Evolutionary conservation across 371 early-diverging fungal genomes (phyloP).

Genomic region (Mortierella sp.): DNA sequence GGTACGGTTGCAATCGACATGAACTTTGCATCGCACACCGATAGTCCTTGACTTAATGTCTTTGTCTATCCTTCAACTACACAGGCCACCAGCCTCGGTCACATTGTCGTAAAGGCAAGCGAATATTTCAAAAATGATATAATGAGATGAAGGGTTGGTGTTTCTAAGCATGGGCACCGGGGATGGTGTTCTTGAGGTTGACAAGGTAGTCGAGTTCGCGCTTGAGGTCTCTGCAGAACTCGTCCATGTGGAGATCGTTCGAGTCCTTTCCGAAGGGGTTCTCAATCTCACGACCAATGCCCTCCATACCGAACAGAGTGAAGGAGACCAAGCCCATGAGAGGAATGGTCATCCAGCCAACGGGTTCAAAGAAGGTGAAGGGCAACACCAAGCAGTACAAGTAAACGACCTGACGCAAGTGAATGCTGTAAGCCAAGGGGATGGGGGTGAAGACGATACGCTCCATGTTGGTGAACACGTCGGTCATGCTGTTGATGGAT

Average conservation of each 20-base stretch:
- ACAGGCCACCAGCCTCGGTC: too few species aligned
- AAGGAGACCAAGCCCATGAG: conserved; percentile 71
- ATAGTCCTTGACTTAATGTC: too few species aligned
- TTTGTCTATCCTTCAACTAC: too few species aligned
- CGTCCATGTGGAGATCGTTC: conserved; percentile 66
- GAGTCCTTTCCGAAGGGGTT: conserved; percentile 80
- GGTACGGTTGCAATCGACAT: too few species aligned
- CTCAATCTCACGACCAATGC: conserved; percentile 75
- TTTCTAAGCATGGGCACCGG: conserved; percentile 33
- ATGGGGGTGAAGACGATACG: conserved; percentile 83
- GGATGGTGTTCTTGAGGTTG: conserved; percentile 40
- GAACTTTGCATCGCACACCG: too few species aligned
- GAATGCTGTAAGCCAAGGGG: conserved; percentile 81
- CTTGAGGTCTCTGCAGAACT: conserved; percentile 50
- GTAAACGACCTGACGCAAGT: conserved; percentile 74
- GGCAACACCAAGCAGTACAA: conserved; percentile 74
- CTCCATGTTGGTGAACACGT: conserved; percentile 61
- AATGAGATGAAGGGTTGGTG: not conserved
- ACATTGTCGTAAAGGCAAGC: too few species aligned
- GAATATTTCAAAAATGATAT: not conserved
- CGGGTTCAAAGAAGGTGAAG: conserved; percentile 60
- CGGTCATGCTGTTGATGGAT: conserved; percentile 47
- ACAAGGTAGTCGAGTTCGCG: conserved; percentile 44
- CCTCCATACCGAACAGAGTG: conserved; percentile 76
- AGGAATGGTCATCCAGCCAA: conserved; percentile 57